Conservation (phyloP, 352 stramenopile genomes). For the Globisporangium takayamanum region DNA sequence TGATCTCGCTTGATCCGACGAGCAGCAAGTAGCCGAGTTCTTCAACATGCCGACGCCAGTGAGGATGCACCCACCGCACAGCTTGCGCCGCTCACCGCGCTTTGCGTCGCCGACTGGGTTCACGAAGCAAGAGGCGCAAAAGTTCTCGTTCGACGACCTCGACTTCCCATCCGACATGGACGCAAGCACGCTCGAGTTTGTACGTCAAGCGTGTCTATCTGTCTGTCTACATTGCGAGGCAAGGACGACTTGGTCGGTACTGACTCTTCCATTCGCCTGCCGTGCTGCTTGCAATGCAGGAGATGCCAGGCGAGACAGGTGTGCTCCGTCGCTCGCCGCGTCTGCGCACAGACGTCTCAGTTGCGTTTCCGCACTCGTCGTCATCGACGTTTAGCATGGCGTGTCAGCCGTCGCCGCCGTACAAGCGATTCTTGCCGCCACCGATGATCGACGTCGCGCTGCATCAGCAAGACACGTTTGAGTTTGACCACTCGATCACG, state of each 20-base stretch:
- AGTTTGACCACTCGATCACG: conserved; percentile 82
- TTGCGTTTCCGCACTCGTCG: conserved; percentile 68
- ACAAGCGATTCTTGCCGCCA: conserved; percentile 69
- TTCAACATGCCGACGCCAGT: conserved; percentile 69
- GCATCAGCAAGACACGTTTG: conserved; percentile 71
- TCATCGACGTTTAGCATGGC: conserved; percentile 33
- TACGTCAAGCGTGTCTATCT: conserved; percentile 22
- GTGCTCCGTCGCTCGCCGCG: conserved; percentile 71
- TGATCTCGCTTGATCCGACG: background rate
- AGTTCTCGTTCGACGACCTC: conserved; percentile 84
- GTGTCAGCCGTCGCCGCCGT: conserved; percentile 45
- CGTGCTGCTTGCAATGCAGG: conserved; percentile 23
- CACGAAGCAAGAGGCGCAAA: conserved; percentile 63
- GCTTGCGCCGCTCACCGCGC: conserved; percentile 62
- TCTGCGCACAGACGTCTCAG: conserved; percentile 72
- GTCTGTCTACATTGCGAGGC: too few relatives aligned
- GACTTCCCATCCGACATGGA: conserved; percentile 76
- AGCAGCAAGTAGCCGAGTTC: conserved; percentile 77
- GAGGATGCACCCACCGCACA: conserved; percentile 57
- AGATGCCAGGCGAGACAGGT: conserved; percentile 61
- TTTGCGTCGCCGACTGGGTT: conserved; percentile 66
- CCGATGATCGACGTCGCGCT: conserved; percentile 67
- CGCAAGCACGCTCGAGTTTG: conserved; percentile 61
- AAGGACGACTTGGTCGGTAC: background rate
- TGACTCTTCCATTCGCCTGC: background rate